These are phyloP conservation scores for Coccomyxa sp. DNA, from an alignment of 139 green algal genomes.

Conservation along the genomic window DNA sequence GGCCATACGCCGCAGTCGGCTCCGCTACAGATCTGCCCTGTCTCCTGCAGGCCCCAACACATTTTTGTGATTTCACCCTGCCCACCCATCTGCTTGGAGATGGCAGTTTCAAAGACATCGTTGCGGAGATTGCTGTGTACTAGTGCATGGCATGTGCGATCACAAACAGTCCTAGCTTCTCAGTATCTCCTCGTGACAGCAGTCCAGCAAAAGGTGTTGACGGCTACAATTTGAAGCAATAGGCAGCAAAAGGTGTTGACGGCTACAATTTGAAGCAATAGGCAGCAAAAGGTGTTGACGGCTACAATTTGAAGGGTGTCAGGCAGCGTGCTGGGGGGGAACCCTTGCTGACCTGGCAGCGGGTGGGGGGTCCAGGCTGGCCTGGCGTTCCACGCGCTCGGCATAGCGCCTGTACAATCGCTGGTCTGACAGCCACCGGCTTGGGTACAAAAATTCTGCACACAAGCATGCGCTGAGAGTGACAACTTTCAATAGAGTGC, in stretches of 20 bases:
- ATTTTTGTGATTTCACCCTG: neutral
- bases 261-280: neutral
- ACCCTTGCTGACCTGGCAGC: neutral
- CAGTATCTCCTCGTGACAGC: neutral
- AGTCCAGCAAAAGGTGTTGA: neutral
- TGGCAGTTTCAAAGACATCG: neutral
- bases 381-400: conserved; percentile 54
- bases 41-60: neutral
- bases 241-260: neutral
- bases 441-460: conserved; percentile 85
- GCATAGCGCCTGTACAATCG: conserved; percentile 63
- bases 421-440: conserved; percentile 82
- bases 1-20: conserved; percentile 79
- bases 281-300: neutral
- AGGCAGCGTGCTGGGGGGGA: neutral
- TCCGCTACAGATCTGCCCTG: conserved; percentile 34
- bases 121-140: too few relatives aligned
- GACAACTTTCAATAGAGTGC: neutral
- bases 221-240: neutral
- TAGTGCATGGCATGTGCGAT: neutral
- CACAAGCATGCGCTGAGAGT: neutral
- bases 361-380: conserved; percentile 58
- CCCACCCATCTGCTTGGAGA: neutral
- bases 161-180: neutral
- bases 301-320: too few relatives aligned